These are phyloP conservation scores for Thermomucor indicae-seudaticae DNA, from an alignment of 371 early-diverging fungal genomes.

Conservation along the genomic window DNA sequence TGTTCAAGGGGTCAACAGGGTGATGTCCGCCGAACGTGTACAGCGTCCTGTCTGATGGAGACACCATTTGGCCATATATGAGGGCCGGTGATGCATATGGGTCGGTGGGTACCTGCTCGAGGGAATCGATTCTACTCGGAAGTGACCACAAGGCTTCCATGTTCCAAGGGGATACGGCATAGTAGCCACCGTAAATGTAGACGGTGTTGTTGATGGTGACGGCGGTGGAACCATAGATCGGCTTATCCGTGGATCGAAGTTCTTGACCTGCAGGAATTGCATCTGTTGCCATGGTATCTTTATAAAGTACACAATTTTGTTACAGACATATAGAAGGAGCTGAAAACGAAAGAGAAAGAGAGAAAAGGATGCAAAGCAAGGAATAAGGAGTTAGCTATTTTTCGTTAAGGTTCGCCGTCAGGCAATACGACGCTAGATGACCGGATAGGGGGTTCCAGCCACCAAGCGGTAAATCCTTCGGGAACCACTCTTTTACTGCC, in stretches of 20 bases:
- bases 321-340: too few relatives aligned
- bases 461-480: too few relatives aligned
- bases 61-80: conserved; percentile 16
- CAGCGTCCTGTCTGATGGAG: conserved; percentile 2
- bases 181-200: conserved; percentile 30
- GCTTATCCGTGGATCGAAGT: conserved; percentile 21
- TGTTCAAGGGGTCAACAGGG: conserved; percentile 5
- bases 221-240: conserved; percentile 23
- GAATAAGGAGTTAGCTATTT: background rate
- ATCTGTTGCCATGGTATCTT: too few relatives aligned
- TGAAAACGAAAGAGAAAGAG: conserved; percentile 3
- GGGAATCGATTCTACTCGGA: conserved; percentile 1
- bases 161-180: conserved; percentile 24
- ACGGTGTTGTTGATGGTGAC: conserved; percentile 18
- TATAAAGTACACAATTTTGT: too few relatives aligned
- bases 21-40: conserved; percentile 30
- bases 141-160: conserved; percentile 29
- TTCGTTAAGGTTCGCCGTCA: too few relatives aligned
- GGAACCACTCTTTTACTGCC: too few relatives aligned
- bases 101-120: conserved; percentile 20
- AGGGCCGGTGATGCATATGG: conserved; percentile 28
- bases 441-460: too few relatives aligned
- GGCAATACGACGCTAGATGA: too few relatives aligned
- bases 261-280: conserved; percentile 23
- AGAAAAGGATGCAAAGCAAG: background rate